These are phyloP conservation scores for Penicillium sp. DNA, from an alignment of 2,329 filamentous ascomycete genomes.

Conservation along the genomic window DNA sequence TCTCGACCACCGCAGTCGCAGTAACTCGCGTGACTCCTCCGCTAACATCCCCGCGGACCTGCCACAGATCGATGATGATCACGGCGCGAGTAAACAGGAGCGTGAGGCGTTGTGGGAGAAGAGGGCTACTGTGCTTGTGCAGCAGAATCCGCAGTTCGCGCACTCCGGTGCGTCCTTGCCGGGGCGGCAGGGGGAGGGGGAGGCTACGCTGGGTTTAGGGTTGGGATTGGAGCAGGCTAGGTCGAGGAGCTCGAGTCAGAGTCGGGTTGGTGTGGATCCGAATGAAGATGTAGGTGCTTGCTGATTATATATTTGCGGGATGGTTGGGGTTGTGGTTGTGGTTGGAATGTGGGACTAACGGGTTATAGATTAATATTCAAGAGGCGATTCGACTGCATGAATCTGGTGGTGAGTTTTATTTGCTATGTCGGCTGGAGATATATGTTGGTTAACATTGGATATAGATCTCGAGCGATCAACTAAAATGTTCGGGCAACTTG, in stretches of 20 bases:
- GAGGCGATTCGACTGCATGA: constrained; percentile 94
- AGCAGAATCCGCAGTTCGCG: constrained; percentile 42
- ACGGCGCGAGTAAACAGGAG: constrained; percentile 42
- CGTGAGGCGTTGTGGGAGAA: constrained; percentile 80
- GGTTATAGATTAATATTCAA: constrained; percentile 60
- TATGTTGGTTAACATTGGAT: background rate
- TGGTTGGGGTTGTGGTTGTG: background rate
- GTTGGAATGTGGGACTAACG: constrained; percentile 1
- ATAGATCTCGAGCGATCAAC: constrained; percentile 67
- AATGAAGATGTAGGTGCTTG: constrained; percentile 30
- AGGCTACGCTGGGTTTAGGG: background rate
- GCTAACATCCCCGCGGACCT: constrained; percentile 70
- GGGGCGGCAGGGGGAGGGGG: background rate
- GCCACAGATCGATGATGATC: constrained; percentile 57
- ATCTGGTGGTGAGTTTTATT: constrained; percentile 48
- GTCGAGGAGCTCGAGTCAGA: constrained; percentile 30
- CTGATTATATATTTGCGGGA: background rate
- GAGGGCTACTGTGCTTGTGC: constrained; percentile 78
- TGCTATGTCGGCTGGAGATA: background rate
- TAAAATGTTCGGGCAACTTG: constrained; percentile 72
- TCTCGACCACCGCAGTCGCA: constrained; percentile 30
- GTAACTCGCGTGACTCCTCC: constrained; percentile 34
- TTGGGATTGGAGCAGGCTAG: constrained; percentile 6
- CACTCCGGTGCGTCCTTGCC: constrained; percentile 29
- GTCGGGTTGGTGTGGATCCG: constrained; percentile 22